Conservation (phyloP, 148 eudicot species). For the Fagopyrum tataricum region DNA sequence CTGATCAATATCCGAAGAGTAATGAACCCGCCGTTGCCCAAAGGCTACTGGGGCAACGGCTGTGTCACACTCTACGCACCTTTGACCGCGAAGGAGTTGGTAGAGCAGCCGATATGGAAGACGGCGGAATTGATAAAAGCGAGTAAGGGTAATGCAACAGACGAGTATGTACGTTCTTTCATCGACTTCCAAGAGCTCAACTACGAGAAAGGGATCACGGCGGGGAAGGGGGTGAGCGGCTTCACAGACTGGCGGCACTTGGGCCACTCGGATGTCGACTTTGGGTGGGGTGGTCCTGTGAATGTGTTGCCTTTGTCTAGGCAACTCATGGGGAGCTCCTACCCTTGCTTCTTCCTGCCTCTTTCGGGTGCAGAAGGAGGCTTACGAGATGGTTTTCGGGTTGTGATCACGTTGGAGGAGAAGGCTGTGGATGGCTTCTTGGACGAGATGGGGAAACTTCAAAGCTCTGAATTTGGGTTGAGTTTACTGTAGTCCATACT, state of each 20-base stretch:
- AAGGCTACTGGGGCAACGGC: conserved; percentile 73
- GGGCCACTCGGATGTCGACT: conserved; percentile 64
- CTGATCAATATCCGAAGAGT: conserved; percentile 46
- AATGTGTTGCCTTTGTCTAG: conserved; percentile 56
- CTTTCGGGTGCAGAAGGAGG: conserved; percentile 24
- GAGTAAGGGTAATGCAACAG: conserved; percentile 41
- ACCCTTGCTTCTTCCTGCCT: conserved; percentile 65
- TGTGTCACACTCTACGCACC: conserved; percentile 26
- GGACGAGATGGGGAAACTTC: conserved; percentile 42
- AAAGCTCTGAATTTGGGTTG: conserved; percentile 15
- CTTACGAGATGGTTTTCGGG: conserved; percentile 42
- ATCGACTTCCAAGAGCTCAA: conserved; percentile 58
- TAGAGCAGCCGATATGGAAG: conserved; percentile 48
- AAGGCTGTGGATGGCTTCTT: conserved; percentile 32
- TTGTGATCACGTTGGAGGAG: conserved; percentile 36
- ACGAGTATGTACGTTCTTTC: conserved; percentile 48
- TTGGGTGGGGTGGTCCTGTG: conserved; percentile 67
- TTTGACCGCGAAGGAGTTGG: conserved; percentile 31
- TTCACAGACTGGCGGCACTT: conserved; percentile 80
- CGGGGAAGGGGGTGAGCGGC: conserved; percentile 46
- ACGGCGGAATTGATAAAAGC: conserved; percentile 49
- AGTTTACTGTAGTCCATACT: not conserved
- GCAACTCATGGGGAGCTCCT: conserved; percentile 46
- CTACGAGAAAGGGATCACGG: conserved; percentile 40
- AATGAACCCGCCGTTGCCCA: conserved; percentile 47